Base-by-base conservation (phyloP, 495 filamentous ascomycete genomes). In the Podospora tetraspora region DNA sequence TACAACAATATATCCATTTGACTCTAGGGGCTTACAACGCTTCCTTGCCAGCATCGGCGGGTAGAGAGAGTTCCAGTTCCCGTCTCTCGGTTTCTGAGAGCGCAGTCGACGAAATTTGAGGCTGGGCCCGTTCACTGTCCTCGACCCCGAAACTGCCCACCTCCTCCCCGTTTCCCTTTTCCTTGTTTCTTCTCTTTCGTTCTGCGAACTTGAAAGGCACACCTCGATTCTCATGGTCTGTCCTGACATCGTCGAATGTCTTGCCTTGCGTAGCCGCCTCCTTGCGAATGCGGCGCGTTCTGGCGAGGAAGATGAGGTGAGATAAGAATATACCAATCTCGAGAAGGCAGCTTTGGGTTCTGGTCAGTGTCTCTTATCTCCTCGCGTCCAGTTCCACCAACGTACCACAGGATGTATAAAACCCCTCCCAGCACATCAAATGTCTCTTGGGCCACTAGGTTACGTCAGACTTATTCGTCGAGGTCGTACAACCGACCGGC, bases 401-500 rank as follows among this genome's bases (percentile, higher is more conserved):
- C 81, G 79, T 79, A 90, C 86, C 87, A 88, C 5, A 89, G 71
- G 57, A 91, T 88, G 72, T 92, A 93, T 66, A 91, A 79, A 0
- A 88, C 82, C 2, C 90, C 90, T 5, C 88, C 91, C 0, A 92
- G 74, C 11, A 88, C 76, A 73, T 94, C 91, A 71, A 92, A 92
- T 0, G 83, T 85, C 21, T 88, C 82, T 72, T 93, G 90, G 0
- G 85, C 87, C 34, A 87, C 89, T 85, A 23, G 10, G 24, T 27
- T 7, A 32, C 13, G 22, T 68, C 37, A 65, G 66, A 56, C 5
- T 29, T 11, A 60, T n/a, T n/a, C 57, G 21, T 9, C 4, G 13
- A 21, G 30, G n/a, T 21, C 8, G 24, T 22, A 34, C 60, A 6
- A 23, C 27, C 25, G 6, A 11, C 27, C 25, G 8, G 16, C 81